Percentiles rank a stretch among this genome's conserved stretches.
Conservation (phyloP, 2,329 filamentous ascomycete genomes). For the Pseudovirgaria hyperparasitica region DNA sequence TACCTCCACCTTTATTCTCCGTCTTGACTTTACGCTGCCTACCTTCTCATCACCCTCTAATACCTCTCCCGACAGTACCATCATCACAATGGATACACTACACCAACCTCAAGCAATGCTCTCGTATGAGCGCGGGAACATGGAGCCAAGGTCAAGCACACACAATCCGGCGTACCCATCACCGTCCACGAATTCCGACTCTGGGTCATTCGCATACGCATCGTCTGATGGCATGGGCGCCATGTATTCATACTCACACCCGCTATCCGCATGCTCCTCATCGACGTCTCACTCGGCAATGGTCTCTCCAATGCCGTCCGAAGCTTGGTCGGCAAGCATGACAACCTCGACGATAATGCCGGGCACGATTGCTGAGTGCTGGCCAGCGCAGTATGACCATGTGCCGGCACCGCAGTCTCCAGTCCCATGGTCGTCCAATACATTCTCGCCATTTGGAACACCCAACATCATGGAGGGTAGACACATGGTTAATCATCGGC, state of each 20-base stretch:
- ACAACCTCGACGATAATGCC: conserved; percentile 16
- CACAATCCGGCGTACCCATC: conserved; percentile 24
- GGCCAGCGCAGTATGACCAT: conserved; percentile 19
- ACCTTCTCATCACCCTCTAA: no score
- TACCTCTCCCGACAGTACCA: conserved; percentile 7
- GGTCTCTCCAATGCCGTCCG: conserved; percentile 20
- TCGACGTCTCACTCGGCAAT: background rate
- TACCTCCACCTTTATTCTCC: no score
- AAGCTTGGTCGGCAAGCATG: conserved; percentile 16
- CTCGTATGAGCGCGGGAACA: no score
- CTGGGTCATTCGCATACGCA: no score
- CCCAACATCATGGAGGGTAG: background rate
- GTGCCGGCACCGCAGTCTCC: conserved; percentile 11
- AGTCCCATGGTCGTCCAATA: conserved; percentile 18
- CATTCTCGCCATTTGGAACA: background rate
- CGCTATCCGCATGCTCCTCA: background rate
- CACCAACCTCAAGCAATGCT: conserved; percentile 20
- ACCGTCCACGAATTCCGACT: no score
- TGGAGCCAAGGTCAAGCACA: no score
- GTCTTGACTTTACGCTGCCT: no score
- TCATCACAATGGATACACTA: conserved; percentile 12
- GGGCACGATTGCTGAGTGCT: conserved; percentile 19
- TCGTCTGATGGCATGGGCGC: no score
- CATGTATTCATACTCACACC: background rate
- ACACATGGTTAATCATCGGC: conserved; percentile 6